Evolutionary conservation across 176 grass and related monocot species (phyloP).

Genomic region (Carex parvula): DNA sequence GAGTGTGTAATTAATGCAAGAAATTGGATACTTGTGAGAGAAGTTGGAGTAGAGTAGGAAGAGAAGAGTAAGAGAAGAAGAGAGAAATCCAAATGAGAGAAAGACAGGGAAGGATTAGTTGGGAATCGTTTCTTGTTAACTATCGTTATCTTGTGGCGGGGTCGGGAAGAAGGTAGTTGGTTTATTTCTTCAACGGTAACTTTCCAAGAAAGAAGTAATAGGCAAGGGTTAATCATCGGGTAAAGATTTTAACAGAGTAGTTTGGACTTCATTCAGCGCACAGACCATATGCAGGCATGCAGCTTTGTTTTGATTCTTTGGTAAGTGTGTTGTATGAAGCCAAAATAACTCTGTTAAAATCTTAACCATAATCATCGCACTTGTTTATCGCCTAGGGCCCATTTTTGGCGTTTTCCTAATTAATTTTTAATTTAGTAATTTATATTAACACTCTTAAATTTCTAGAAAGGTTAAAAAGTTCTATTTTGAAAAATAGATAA

Average conservation of each 20-base stretch:
- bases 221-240: background rate
- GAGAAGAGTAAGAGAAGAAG: background rate
- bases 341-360: no score
- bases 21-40: conserved; percentile 22
- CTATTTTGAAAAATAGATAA: background rate
- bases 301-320: no score
- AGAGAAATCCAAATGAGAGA: background rate
- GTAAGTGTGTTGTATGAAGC: background rate
- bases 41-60: conserved; percentile 17
- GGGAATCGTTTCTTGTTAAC: conserved; percentile 29
- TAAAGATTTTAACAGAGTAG: no score
- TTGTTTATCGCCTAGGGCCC: background rate
- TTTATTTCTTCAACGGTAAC: conserved; percentile 12
- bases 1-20: conserved; percentile 27
- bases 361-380: background rate
- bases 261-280: no score
- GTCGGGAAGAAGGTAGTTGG: background rate
- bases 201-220: background rate
- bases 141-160: conserved; percentile 25
- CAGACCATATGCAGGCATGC: no score
- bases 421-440: background rate
- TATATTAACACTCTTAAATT: background rate
- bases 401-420: background rate
- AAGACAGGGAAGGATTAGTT: background rate
- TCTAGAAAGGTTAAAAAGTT: background rate